Base-by-base conservation (phyloP, 352 stramenopile genomes). In the Globisporangium emineosum region DNA sequence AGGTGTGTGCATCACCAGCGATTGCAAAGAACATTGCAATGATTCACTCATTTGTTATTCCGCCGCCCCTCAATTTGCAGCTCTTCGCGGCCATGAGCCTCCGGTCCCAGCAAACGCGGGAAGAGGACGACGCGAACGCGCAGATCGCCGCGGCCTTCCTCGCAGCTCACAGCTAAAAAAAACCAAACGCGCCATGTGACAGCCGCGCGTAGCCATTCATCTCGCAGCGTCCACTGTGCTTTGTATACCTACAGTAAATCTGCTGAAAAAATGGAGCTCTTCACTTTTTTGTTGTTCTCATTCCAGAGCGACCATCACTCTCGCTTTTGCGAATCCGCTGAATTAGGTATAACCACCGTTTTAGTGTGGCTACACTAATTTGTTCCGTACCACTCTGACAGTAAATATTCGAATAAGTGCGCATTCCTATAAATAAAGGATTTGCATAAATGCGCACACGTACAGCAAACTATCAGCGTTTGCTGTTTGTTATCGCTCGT, bases 1-100 rank as follows among this genome's bases (percentile, higher is more conserved):
- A 83, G 74, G 76, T 87, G 57, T 47, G 61, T 61, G 33, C 19
- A 1, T 50, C 13, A 17, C 25, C n/a, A 49, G 15, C 17, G 33
- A 47, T 43, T 53, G 27, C 23, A 42, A 4, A 42, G 13, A 10
- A 47, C 21, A 21, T 47, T 32, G 29, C 40, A 17, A 21, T 32
- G 29, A 32, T 32, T 32, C 40, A 47, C 40, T 47, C 40, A 21
- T 21, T 47, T 19, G 13, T 7, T 4, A 43, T 45, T 29, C 51
- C 40, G n/a, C n/a, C n/a, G n/a, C n/a, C n/a, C n/a, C 51, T 37
- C 51, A 21, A 10, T 7, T 57, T 23, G 19, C 23, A 66, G 61
- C 40, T 66, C 6, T 27, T 56, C 13, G 62, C 53, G 15, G 19
- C 62, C 15, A 15, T 42, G 53, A 49, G 53, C 19, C 30, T 50